phyloP scores from a whole-genome alignment of 805 yeast species.

The Wilhelminamyces savonicus region DNA sequence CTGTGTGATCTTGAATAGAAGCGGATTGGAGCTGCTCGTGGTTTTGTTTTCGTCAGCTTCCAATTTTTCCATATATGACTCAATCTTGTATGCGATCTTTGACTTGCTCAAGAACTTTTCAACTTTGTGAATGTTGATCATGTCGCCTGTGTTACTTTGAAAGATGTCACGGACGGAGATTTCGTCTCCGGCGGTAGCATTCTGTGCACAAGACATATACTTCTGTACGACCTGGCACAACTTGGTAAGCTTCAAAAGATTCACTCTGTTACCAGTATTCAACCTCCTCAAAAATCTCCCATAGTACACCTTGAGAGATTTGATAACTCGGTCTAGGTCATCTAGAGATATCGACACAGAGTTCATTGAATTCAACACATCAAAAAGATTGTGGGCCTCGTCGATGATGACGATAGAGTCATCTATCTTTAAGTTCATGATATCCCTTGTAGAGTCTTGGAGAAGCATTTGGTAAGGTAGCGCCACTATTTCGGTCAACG shows the following conservation, averaged over 20 bases:
- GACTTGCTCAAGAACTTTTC: slow-evolving; percentile 58
- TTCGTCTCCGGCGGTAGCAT: slow-evolving; percentile 45
- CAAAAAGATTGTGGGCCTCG: slow-evolving; percentile 87
- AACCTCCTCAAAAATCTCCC: slow-evolving; percentile 57
- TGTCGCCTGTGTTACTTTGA: slow-evolving; percentile 55
- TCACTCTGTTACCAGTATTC: slow-evolving; percentile 65
- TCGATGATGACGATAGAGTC: slow-evolving; percentile 74
- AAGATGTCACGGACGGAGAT: slow-evolving; percentile 50
- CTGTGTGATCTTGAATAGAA: slow-evolving; percentile 57
- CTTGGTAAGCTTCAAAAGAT: slow-evolving; percentile 57
- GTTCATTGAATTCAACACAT: slow-evolving; percentile 63
- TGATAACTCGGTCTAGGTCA: slow-evolving; percentile 42
- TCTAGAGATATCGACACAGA: slow-evolving; percentile 50
- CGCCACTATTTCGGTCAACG: slow-evolving; percentile 66
- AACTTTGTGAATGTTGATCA: slow-evolving; percentile 62
- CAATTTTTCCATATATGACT: slow-evolving; percentile 49
- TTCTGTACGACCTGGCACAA: slow-evolving; percentile 45
- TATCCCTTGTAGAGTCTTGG: slow-evolving; percentile 52
- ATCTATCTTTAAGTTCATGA: slow-evolving; percentile 52
- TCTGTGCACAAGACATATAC: slow-evolving; percentile 36
- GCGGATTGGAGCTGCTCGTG: slow-evolving; percentile 36
- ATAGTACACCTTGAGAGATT: slow-evolving; percentile 50
- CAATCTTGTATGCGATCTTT: slow-evolving; percentile 80
- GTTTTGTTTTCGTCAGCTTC: slow-evolving; percentile 4
- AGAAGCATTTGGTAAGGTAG: slow-evolving; percentile 80